phyloP scores from a whole-genome alignment of 2,329 filamentous ascomycete genomes.

The Aotearoamyces nothofagi region DNA sequence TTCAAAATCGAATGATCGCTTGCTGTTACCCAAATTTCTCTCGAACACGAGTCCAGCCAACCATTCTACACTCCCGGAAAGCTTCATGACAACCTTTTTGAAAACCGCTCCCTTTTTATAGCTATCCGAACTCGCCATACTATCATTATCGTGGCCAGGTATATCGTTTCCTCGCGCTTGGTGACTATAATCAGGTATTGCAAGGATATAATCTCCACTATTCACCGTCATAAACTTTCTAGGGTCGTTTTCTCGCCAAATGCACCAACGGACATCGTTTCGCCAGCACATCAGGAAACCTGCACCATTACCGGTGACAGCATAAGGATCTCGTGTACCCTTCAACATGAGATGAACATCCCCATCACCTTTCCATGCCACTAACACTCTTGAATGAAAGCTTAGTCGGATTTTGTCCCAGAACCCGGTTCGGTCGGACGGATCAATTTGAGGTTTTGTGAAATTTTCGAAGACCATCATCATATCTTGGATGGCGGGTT shows the following conservation, averaged over 20 bases:
- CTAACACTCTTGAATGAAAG: constrained; percentile 80
- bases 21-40: constrained; percentile 55
- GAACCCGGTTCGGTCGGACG: constrained; percentile 87
- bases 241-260: constrained; percentile 75
- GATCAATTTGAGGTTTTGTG: constrained; percentile 87
- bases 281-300: constrained; percentile 99
- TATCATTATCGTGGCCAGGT: constrained; percentile 33
- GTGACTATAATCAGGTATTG: constrained; percentile 84
- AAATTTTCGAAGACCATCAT: constrained; percentile 99
- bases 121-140: constrained; percentile 37
- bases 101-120: constrained; percentile 67
- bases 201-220: constrained; percentile 87
- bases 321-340: constrained; percentile 82
- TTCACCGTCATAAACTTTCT: constrained; percentile 91
- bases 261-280: constrained; percentile 76
- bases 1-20: constrained; percentile 73
- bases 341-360: constrained; percentile 91
- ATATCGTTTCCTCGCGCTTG: constrained; percentile 48
- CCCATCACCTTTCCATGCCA: constrained; percentile 89
- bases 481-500: constrained; percentile 97
- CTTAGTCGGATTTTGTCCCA: constrained; percentile 96
- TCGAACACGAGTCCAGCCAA: constrained; percentile 86
- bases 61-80: constrained; percentile 93
- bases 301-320: constrained; percentile 80
- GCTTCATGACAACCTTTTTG: constrained; percentile 97